phyloP scores from a whole-genome alignment of 2,329 filamentous ascomycete genomes.

The Cladosporium sp. region DNA sequence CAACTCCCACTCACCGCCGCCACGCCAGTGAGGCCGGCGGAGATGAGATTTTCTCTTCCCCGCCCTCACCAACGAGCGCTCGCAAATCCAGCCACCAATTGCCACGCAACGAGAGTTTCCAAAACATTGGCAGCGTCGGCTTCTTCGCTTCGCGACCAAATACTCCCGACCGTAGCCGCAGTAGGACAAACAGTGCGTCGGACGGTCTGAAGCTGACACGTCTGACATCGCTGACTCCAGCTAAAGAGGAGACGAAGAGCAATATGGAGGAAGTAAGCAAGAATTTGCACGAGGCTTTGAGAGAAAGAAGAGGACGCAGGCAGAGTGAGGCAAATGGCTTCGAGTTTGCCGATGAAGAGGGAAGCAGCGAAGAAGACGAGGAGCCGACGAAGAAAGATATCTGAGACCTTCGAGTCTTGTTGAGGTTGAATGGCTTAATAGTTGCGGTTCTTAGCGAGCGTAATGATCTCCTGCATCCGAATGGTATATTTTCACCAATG shows the following conservation, averaged over 20 bases:
- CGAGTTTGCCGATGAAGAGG: constrained; percentile 20
- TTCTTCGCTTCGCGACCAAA: constrained; percentile 86
- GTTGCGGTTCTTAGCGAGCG: not conserved
- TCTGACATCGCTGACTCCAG: constrained; percentile 42
- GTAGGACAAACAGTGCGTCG: constrained; percentile 52
- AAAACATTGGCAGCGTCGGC: constrained; percentile 79
- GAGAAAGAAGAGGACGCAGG: constrained; percentile 62
- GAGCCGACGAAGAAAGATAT: constrained; percentile 9
- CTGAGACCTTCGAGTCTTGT: not conserved
- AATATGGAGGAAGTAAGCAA: constrained; percentile 74
- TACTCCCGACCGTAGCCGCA: constrained; percentile 71
- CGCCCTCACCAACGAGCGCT: constrained; percentile 17
- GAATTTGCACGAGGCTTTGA: constrained; percentile 82
- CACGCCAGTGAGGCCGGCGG: constrained; percentile 16
- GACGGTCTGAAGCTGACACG: constrained; percentile 18
- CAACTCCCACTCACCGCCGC: constrained; percentile 19
- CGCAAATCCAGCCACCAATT: constrained; percentile 47
- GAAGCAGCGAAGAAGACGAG: constrained; percentile 18
- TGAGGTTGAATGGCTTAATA: not conserved
- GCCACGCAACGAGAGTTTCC: constrained; percentile 89
- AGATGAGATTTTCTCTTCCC: constrained; percentile 23
- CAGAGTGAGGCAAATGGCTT: constrained; percentile 37
- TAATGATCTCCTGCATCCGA: not conserved
- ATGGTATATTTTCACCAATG: not conserved
- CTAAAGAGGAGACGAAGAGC: constrained; percentile 51